phyloP scores from a whole-genome alignment of 768 basidiomycete genomes.

The Leucocoprinus birnbaumii region DNA sequence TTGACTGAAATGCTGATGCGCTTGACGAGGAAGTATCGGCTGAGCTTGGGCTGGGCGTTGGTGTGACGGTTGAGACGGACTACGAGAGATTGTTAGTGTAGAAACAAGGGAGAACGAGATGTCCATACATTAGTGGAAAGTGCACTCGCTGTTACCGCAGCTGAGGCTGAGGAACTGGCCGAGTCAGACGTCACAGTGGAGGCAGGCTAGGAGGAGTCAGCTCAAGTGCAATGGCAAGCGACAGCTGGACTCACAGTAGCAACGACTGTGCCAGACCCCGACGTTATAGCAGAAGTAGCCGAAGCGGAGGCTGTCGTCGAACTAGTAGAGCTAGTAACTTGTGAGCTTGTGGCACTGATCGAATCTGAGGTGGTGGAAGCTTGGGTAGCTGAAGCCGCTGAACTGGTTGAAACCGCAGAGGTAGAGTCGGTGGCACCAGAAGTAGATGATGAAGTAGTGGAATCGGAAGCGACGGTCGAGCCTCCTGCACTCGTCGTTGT shows the following conservation, averaged over 20 bases:
- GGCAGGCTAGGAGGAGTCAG: neutral
- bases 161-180: constrained; percentile 11
- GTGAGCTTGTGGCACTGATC: constrained; percentile 8
- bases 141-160: neutral
- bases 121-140: neutral
- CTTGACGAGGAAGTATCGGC: neutral
- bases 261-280: neutral
- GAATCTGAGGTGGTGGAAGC: constrained; percentile 5
- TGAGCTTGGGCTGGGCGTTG: neutral
- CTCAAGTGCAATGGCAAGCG: neutral
- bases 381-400: neutral
- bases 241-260: neutral
- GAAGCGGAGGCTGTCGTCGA: neutral
- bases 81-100: neutral
- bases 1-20: neutral
- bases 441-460: constrained; percentile 3
- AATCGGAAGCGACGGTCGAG: constrained; percentile 10
- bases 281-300: neutral
- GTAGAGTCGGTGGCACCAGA: constrained; percentile 7
- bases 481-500: neutral
- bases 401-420: constrained; percentile 12
- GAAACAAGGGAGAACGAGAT: neutral
- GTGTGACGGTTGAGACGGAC: neutral
- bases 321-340: neutral
- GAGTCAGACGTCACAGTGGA: constrained; percentile 1